Conservation (phyloP, 1,139 yeast species). For the Kodamaea alishanica region DNA sequence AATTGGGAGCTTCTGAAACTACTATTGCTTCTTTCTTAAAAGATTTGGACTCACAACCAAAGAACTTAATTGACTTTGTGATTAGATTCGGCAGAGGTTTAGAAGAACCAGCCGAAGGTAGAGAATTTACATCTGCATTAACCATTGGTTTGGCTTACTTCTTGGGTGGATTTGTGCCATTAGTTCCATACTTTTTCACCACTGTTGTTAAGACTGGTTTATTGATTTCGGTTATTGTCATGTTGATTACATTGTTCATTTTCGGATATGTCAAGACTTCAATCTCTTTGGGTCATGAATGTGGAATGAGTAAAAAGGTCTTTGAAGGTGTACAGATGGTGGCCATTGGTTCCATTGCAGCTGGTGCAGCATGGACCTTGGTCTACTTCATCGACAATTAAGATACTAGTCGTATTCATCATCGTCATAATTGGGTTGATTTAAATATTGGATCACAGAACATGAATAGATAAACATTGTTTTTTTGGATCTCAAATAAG, state of each 20-base stretch:
- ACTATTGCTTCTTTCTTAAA: conserved; percentile 63
- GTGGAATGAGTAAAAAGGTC: conserved; percentile 57
- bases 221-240: conserved; percentile 68
- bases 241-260: conserved; percentile 79
- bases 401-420: background rate
- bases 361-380: conserved; percentile 94
- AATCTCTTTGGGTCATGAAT: conserved; percentile 77
- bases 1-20: conserved; percentile 64
- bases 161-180: conserved; percentile 78
- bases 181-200: conserved; percentile 77
- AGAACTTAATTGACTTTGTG: conserved; percentile 64
- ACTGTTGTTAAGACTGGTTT: conserved; percentile 71
- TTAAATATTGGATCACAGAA: background rate
- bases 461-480: background rate
- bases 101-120: conserved; percentile 77
- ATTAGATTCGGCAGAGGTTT: conserved; percentile 71
- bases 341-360: conserved; percentile 89
- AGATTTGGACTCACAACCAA: conserved; percentile 69
- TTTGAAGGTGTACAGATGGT: conserved; percentile 89
- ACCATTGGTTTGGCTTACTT: conserved; percentile 75
- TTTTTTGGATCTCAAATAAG: too few relatives aligned
- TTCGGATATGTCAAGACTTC: conserved; percentile 86
- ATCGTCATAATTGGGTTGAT: too few relatives aligned
- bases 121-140: conserved; percentile 71
- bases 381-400: conserved; percentile 66